Percentiles rank a stretch among this genome's conserved stretches.
Conservation (phyloP, 2,329 filamentous ascomycete species). For the Aspergillus sp. region DNA sequence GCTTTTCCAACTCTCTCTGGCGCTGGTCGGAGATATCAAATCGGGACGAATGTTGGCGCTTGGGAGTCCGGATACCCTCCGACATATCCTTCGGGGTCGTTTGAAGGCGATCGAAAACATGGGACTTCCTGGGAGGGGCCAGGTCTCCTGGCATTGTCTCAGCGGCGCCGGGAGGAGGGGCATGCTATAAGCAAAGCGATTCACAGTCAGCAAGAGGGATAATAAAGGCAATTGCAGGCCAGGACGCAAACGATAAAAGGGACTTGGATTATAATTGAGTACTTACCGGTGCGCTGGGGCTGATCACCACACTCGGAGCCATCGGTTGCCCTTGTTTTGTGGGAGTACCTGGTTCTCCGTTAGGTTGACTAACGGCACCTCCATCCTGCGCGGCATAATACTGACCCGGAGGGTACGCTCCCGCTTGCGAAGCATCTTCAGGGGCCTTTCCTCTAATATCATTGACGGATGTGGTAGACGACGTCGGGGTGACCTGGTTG, state of each 20-base stretch:
- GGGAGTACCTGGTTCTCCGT: slow-evolving; percentile 58
- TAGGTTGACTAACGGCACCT: slow-evolving; percentile 39
- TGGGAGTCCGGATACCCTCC: slow-evolving; percentile 90
- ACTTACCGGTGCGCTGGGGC: slow-evolving; percentile 82
- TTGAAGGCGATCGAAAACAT: slow-evolving; percentile 84
- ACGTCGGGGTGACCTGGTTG: slow-evolving; percentile 74
- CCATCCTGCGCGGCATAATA: slow-evolving; percentile 40
- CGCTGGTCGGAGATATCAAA: slow-evolving; percentile 96
- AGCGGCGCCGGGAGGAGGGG: slow-evolving; percentile 86
- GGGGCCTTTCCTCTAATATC: slow-evolving; percentile 79
- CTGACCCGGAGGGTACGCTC: slow-evolving; percentile 33
- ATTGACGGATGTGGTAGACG: slow-evolving; percentile 82
- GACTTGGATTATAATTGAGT: neutral
- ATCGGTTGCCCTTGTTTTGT: slow-evolving; percentile 62
- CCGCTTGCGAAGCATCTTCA: slow-evolving; percentile 36
- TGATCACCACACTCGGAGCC: slow-evolving; percentile 89
- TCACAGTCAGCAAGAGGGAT: neutral
- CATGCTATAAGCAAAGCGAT: slow-evolving; percentile 59
- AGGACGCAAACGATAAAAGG: neutral
- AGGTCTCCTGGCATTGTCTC: slow-evolving; percentile 99
- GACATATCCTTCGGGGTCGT: slow-evolving; percentile 95
- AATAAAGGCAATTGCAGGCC: neutral
- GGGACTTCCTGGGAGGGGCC: slow-evolving; percentile 90
- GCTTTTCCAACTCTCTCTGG: slow-evolving; percentile 87
- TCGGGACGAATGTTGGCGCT: slow-evolving; percentile 93